Evolutionary conservation across 495 filamentous ascomycete genomes (phyloP).

Genomic region (Xylaria castorea): DNA sequence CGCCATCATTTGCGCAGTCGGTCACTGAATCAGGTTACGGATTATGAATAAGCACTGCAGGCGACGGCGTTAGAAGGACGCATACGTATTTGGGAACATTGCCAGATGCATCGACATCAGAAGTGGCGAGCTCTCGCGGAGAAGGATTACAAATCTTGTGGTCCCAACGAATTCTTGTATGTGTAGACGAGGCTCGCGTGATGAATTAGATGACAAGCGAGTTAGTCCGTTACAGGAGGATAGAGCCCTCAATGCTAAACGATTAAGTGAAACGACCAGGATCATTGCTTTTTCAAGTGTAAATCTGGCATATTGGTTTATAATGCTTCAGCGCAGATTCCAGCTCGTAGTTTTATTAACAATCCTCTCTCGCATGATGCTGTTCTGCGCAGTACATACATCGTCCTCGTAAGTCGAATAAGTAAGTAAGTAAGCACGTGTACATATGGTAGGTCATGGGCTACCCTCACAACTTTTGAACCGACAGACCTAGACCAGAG

Average conservation of each 20-base stretch:
- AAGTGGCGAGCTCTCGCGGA: neutral
- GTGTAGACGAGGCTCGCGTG: neutral
- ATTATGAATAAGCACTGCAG: slow-evolving; percentile 5
- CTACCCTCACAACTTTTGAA: neutral
- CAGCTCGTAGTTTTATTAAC: neutral
- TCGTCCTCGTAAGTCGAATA: neutral
- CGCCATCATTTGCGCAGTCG: neutral
- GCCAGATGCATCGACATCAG: slow-evolving; percentile 5
- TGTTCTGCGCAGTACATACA: neutral
- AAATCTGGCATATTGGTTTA: neutral
- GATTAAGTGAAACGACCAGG: neutral
- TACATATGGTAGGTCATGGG: neutral
- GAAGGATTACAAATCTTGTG: neutral
- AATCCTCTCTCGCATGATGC: neutral
- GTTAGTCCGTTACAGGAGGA: neutral
- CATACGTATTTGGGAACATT: neutral
- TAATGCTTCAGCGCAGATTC: neutral
- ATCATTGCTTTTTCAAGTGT: neutral
- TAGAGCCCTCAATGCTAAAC: neutral
- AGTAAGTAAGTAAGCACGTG: neutral
- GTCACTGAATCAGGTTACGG: neutral
- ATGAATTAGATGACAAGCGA: neutral
- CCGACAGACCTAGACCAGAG: neutral
- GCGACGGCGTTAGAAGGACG: slow-evolving; percentile 12
- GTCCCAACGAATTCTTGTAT: too few relatives aligned